Evolutionary conservation across 768 basidiomycete species (phyloP).

Genomic region (Lactarius tabidus): DNA sequence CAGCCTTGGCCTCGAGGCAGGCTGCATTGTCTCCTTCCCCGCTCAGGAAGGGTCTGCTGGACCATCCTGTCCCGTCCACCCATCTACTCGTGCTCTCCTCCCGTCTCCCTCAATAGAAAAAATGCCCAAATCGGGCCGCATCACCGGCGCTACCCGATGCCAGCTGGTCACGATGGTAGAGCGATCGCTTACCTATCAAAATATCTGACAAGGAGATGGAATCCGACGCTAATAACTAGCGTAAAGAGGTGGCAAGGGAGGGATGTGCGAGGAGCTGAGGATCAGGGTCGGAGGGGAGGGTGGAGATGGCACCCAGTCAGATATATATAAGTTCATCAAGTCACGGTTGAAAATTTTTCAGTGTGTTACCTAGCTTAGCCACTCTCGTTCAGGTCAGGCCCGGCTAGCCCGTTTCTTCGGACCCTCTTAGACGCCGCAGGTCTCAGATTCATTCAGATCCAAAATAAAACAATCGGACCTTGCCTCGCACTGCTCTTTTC

Average conservation of each 20-base stretch:
- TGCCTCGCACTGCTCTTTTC: slow-evolving; percentile 1
- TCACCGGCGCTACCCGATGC: slow-evolving; percentile 16
- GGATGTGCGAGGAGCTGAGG: not conserved
- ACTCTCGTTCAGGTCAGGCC: not conserved
- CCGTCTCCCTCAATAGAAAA: slow-evolving; percentile 10
- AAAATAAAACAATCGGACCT: slow-evolving; percentile 10
- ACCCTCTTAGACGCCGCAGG: not conserved
- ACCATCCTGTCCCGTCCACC: not conserved
- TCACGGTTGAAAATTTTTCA: not conserved
- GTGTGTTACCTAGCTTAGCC: not conserved
- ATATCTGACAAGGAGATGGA: not conserved
- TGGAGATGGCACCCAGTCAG: not conserved
- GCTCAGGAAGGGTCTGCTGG: not conserved
- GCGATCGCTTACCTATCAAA: slow-evolving; percentile 18
- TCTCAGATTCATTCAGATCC: slow-evolving; percentile 8
- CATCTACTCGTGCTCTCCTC: not conserved
- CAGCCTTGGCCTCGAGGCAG: slow-evolving; percentile 13
- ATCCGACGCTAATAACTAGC: not conserved
- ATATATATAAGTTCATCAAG: slow-evolving; percentile 18
- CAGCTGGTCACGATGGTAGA: slow-evolving; percentile 12
- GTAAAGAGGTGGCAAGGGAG: not conserved
- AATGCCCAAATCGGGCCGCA: slow-evolving; percentile 20
- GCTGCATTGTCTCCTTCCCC: not conserved
- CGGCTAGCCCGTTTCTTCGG: slow-evolving; percentile 3
- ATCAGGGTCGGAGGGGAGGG: slow-evolving; percentile 17